Evolutionary conservation across 257 asterid species (phyloP).

Genomic region (Solanum medicagineum): DNA sequence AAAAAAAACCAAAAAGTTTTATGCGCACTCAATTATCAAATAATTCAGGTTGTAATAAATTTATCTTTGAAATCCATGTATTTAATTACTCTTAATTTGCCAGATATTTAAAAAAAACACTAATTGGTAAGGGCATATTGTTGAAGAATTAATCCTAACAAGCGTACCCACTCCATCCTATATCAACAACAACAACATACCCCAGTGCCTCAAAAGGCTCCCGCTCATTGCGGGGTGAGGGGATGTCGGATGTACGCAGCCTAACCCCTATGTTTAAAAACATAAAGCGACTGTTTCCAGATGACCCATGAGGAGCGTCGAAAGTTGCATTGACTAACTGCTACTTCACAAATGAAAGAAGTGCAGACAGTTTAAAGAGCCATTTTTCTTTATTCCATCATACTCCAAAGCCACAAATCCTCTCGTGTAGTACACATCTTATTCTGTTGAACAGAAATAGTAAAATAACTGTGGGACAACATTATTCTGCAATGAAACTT

Average conservation of each 20-base stretch:
- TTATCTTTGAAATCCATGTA: not conserved
- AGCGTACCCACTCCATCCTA: not conserved
- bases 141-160: not conserved
- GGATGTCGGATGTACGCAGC: too few species aligned
- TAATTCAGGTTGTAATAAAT: not conserved
- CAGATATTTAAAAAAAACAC: not conserved
- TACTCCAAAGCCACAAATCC: too few species aligned
- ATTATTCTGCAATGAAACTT: slow-evolving; percentile 18
- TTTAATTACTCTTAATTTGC: not conserved
- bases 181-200: too few species aligned
- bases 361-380: too few species aligned
- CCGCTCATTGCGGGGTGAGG: too few species aligned
- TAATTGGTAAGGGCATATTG: not conserved
- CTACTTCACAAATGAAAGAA: too few species aligned
- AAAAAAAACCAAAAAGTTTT: not conserved
- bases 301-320: too few species aligned
- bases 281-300: too few species aligned
- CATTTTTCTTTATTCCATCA: too few species aligned
- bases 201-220: too few species aligned
- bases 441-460: not conserved
- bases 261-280: too few species aligned
- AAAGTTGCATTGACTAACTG: too few species aligned
- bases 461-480: not conserved
- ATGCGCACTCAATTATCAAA: not conserved
- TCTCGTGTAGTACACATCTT: not conserved